phyloP scores from a whole-genome alignment of 129 eudicot species.

The Tagetes patula region DNA sequence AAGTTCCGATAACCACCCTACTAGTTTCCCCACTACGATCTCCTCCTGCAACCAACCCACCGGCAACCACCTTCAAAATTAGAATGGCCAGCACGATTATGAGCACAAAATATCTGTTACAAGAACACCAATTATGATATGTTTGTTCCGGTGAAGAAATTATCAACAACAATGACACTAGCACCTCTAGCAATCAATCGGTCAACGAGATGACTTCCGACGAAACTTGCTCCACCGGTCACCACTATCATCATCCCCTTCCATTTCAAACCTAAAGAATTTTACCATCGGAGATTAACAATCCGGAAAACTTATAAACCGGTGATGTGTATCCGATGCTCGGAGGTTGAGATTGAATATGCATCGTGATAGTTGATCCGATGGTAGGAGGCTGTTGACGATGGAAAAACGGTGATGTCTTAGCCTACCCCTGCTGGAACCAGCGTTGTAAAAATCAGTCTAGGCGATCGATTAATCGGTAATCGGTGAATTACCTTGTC shows the following conservation, averaged over 20 bases:
- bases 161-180: slow-evolving; percentile 89
- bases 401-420: slow-evolving; percentile 41
- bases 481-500: no score
- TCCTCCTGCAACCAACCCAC: no score
- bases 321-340: slow-evolving; percentile 22
- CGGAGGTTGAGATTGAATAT: slow-evolving; percentile 23
- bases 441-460: no score
- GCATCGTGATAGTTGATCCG: slow-evolving; percentile 23
- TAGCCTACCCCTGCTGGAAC: no score
- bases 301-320: slow-evolving; percentile 35
- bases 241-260: slow-evolving; percentile 70
- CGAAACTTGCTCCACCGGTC: slow-evolving; percentile 94
- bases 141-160: slow-evolving; percentile 70
- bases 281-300: slow-evolving; percentile 56
- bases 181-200: slow-evolving; percentile 75
- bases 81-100: no score
- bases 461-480: no score
- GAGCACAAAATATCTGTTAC: no score
- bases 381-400: slow-evolving; percentile 1
- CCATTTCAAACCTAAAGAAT: slow-evolving; percentile 73
- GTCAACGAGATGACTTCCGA: slow-evolving; percentile 87
- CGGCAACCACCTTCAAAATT: no score
- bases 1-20: no score
- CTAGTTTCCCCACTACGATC: no score
- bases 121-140: no score